phyloP scores from a whole-genome alignment of 2,329 filamentous ascomycete genomes.

The Pezicula carpinea region DNA sequence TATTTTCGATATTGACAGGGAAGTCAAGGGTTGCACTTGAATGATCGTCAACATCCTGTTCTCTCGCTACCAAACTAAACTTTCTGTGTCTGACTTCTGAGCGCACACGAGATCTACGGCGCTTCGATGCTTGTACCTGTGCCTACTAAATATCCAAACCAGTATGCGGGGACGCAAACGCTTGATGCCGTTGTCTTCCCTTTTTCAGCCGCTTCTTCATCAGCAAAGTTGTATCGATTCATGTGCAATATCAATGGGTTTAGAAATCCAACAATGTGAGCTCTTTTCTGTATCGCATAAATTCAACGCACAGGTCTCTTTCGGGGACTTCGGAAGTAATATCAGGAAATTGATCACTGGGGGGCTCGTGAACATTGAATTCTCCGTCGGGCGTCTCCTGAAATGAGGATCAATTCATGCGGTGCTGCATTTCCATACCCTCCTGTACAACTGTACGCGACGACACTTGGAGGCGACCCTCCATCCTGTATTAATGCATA shows the following conservation, averaged over 20 bases:
- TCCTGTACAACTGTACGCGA: background rate
- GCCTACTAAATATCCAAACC: background rate
- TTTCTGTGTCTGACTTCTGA: background rate
- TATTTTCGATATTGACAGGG: background rate
- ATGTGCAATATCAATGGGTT: no score
- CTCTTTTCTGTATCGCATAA: background rate
- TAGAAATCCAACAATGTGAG: no score
- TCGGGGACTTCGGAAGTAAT: background rate
- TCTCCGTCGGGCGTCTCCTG: background rate
- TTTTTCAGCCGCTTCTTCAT: no score
- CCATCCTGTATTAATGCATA: background rate
- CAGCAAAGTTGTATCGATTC: no score
- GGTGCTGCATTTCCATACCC: background rate
- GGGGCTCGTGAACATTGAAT: background rate
- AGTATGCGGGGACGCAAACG: no score
- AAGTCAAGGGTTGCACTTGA: background rate
- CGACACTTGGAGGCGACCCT: background rate
- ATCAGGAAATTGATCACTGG: background rate
- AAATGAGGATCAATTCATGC: slow-evolving; percentile 2
- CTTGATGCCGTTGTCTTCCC: no score
- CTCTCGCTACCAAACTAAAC: slow-evolving; percentile 1
- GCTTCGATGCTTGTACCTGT: slow-evolving; percentile 1
- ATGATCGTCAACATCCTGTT: slow-evolving; percentile 1
- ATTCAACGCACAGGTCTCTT: background rate
- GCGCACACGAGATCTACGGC: slow-evolving; percentile 1